Percentiles rank a stretch among this genome's conserved stretches.
Conservation (phyloP, 2,329 filamentous ascomycete genomes). For the Tothia fuscella region DNA sequence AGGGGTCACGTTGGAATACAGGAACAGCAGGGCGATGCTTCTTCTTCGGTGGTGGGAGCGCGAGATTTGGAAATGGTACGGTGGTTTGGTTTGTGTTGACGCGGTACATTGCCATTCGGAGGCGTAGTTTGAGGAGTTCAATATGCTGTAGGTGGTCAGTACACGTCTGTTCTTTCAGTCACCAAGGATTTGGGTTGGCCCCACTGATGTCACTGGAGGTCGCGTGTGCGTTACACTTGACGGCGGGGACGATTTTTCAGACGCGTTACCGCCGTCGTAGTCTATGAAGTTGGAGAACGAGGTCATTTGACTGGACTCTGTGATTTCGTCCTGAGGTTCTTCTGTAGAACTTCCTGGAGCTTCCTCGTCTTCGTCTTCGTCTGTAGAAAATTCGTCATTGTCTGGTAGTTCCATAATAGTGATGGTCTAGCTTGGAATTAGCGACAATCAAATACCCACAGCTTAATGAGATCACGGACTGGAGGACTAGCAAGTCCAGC, state of each 20-base stretch:
- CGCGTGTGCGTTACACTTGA: too few relatives aligned
- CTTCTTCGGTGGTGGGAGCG: slow-evolving; percentile 1
- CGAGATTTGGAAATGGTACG: slow-evolving; percentile 50
- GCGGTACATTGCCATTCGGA: slow-evolving; percentile 63
- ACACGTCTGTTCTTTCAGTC: slow-evolving; percentile 12
- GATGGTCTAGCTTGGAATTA: slow-evolving; percentile 1
- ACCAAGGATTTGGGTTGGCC: not conserved
- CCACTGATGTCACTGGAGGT: not conserved
- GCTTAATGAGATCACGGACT: not conserved
- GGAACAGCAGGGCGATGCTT: not conserved
- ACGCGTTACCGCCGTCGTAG: slow-evolving; percentile 29
- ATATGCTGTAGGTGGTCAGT: slow-evolving; percentile 40
- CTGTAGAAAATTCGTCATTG: not conserved
- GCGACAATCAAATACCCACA: not conserved
- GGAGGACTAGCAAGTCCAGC: not conserved
- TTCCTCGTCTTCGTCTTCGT: slow-evolving; percentile 5
- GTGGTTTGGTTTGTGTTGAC: slow-evolving; percentile 59
- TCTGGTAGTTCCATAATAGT: slow-evolving; percentile 6
- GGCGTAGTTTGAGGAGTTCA: slow-evolving; percentile 54
- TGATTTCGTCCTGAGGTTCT: too few relatives aligned
- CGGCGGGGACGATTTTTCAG: slow-evolving; percentile 9
- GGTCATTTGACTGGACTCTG: too few relatives aligned
- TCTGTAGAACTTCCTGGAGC: not conserved
- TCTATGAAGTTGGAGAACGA: slow-evolving; percentile 38
- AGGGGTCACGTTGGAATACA: not conserved